Percentiles rank a stretch among this genome's conserved stretches.
These are phyloP conservation scores for Phytophthora crassamura DNA, from an alignment of 352 stramenopile species.

Conservation along the genomic window DNA sequence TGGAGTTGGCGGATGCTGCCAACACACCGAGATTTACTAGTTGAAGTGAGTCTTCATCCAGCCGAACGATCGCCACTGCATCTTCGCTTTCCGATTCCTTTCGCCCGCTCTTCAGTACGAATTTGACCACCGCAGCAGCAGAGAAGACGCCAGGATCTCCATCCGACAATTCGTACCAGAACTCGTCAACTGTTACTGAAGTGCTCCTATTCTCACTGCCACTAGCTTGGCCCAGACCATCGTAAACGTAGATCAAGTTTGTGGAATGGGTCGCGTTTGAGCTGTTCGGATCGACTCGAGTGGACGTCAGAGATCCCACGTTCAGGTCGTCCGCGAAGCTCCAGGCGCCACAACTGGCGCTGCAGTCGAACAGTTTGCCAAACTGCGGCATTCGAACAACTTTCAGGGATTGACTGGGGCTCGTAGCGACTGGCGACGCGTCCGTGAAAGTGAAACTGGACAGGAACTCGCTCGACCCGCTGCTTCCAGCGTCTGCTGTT, in stretches of 20 bases:
- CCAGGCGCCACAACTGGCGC: constrained; percentile 26
- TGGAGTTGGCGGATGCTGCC: constrained; percentile 35
- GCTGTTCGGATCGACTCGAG: constrained; percentile 30
- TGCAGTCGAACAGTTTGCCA: constrained; percentile 67
- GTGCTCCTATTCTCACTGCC: neutral
- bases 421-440: neutral
- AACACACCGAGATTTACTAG: constrained; percentile 42
- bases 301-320: constrained; percentile 2
- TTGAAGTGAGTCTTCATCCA: constrained; percentile 64
- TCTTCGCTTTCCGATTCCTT: constrained; percentile 15
- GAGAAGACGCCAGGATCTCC: constrained; percentile 40
- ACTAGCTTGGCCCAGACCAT: constrained; percentile 35
- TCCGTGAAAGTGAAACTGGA: constrained; percentile 30
- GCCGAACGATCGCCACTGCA: constrained; percentile 27
- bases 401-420: constrained; percentile 37
- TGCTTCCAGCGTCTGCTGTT: neutral
- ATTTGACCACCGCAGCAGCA: constrained; percentile 35
- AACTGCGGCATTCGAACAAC: constrained; percentile 55
- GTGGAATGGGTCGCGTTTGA: constrained; percentile 51
- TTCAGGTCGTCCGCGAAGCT: neutral
- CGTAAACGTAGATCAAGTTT: constrained; percentile 57
- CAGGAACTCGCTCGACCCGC: constrained; percentile 18
- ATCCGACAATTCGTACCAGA: constrained; percentile 63
- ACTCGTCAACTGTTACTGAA: constrained; percentile 39
- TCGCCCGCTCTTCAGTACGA: constrained; percentile 22